phyloP scores from a whole-genome alignment of 1,139 yeast species.

The Debaryomycetaceae sp. region DNA sequence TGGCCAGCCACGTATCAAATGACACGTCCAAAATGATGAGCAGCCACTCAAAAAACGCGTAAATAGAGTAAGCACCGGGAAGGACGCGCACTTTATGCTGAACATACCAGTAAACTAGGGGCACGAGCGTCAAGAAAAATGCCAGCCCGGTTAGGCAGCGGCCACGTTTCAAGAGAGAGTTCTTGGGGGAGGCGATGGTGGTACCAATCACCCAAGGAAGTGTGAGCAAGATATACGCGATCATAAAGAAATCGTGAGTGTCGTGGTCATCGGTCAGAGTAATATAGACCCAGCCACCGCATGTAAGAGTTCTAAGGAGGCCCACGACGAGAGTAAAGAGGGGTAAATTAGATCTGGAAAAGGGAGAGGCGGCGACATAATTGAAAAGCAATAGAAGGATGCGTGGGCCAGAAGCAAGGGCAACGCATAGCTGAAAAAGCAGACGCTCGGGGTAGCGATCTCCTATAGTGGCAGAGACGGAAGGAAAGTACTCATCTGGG shows the following conservation, averaged over 20 bases:
- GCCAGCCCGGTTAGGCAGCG: conserved; percentile 45
- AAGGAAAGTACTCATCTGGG: conserved; percentile 98
- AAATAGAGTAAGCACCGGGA: conserved; percentile 91
- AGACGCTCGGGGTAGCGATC: conserved; percentile 95
- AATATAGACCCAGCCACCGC: conserved; percentile 98
- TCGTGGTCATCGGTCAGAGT: conserved; percentile 97
- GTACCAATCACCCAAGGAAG: conserved; percentile 80
- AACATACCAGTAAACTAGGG: conserved; percentile 79
- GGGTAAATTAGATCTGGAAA: conserved; percentile 33
- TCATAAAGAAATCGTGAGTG: conserved; percentile 93
- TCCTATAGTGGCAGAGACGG: conserved; percentile 94
- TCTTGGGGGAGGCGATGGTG: conserved; percentile 41
- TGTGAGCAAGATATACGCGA: conserved; percentile 74
- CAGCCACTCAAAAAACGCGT: conserved; percentile 93
- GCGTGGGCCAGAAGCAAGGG: conserved; percentile 77
- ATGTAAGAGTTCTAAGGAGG: conserved; percentile 71
- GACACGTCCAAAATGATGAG: conserved; percentile 71
- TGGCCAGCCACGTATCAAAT: conserved; percentile 70
- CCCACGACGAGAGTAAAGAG: conserved; percentile 45
- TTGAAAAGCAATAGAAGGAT: conserved; percentile 60
- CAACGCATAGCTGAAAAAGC: conserved; percentile 75
- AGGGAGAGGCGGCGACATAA: conserved; percentile 33
- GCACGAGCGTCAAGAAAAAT: conserved; percentile 65
- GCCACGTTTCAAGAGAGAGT: conserved; percentile 35
- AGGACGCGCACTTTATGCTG: conserved; percentile 83